Base-by-base conservation (phyloP, 2,329 filamentous ascomycete species). In the Trichoderma lentiforme region DNA sequence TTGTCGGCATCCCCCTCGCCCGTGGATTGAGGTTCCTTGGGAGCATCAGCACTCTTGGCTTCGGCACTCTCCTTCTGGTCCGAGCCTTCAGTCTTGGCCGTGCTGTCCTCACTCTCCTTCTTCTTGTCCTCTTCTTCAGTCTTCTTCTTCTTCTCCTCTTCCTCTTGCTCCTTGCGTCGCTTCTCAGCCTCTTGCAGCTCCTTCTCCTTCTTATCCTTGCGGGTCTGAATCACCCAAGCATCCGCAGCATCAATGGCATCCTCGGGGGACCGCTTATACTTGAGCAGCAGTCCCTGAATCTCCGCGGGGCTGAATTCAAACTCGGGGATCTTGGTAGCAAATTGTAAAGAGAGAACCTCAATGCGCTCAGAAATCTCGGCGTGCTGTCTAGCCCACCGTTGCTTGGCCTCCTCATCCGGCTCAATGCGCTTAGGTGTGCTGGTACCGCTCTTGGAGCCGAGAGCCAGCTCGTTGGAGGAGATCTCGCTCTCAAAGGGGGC, bases 221-320 rank as follows among this genome's bases (percentile, higher is more conserved):
- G 80, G 39, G 84, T 85, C 71, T 84, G 83, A 30, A 81, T 77
- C 0, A 89, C 81, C 84, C 88, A 90, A 11, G 81, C 80, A 14
- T 83, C 84, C 0, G 83, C 81, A 3, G 80, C 81, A 8, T 80
- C 83, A 4, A 90, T 80, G 0, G 86, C 88, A 0, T 78, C 82
- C 43, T 83, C 80, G 0, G 88, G 85, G 70, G 83, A 80, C 11
- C 84, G 83, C 82, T 90, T 90, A 76, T 89, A 80, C 76, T 84
- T 85, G 73, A 90, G 81, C 63, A 90, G 81, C 70, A 85, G 85
- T 6, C 88, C 88, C 77, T 90, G 88, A 6, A 90, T 83, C 79
- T 90, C 88, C 6, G 88, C 88, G 0, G 88, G 88, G 68, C 86
- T 88, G 76, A 90, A 90, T 76, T 88, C 84, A 57, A 84, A 80